These are phyloP conservation scores for Yamadazyma kanchanaburiensis DNA, from an alignment of 1,139 yeast species.

Conservation along the genomic window DNA sequence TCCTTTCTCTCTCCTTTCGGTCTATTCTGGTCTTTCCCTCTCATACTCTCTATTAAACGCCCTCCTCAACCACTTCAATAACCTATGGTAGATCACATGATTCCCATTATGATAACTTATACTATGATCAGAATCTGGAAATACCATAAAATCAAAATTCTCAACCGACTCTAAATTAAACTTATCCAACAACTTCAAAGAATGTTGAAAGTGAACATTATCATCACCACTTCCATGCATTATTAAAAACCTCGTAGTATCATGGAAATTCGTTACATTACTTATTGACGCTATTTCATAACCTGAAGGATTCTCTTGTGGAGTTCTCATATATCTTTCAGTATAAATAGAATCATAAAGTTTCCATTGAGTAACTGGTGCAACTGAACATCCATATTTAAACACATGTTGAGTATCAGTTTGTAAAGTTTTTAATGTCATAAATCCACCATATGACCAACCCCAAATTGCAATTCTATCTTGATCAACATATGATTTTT, in stretches of 20 bases:
- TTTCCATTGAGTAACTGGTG: slow-evolving; percentile 80
- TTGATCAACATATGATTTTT: slow-evolving; percentile 53
- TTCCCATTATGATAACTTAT: slow-evolving; percentile 71
- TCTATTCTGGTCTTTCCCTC: too few species aligned
- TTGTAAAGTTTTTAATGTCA: slow-evolving; percentile 72
- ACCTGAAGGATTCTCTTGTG: slow-evolving; percentile 58
- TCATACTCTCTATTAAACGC: slow-evolving; percentile 12
- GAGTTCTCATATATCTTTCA: slow-evolving; percentile 73
- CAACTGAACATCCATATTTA: slow-evolving; percentile 71
- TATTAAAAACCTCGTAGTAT: slow-evolving; percentile 57
- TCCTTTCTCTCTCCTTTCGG: too few species aligned
- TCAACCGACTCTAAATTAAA: slow-evolving; percentile 57
- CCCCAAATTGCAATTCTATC: slow-evolving; percentile 72
- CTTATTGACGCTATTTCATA: slow-evolving; percentile 53
- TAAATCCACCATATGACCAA: slow-evolving; percentile 82
- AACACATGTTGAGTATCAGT: slow-evolving; percentile 58
- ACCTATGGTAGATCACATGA: slow-evolving; percentile 60
- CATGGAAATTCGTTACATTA: slow-evolving; percentile 43
- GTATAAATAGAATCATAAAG: slow-evolving; percentile 76
- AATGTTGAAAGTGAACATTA: slow-evolving; percentile 75
- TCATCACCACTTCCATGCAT: slow-evolving; percentile 86
- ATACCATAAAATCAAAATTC: slow-evolving; percentile 69
- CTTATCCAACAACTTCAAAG: slow-evolving; percentile 60
- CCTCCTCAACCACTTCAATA: slow-evolving; percentile 54
- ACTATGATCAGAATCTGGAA: slow-evolving; percentile 77